These are phyloP conservation scores for Hypoxylon intermedium DNA, from an alignment of 495 filamentous ascomycete genomes.

Conservation along the genomic window DNA sequence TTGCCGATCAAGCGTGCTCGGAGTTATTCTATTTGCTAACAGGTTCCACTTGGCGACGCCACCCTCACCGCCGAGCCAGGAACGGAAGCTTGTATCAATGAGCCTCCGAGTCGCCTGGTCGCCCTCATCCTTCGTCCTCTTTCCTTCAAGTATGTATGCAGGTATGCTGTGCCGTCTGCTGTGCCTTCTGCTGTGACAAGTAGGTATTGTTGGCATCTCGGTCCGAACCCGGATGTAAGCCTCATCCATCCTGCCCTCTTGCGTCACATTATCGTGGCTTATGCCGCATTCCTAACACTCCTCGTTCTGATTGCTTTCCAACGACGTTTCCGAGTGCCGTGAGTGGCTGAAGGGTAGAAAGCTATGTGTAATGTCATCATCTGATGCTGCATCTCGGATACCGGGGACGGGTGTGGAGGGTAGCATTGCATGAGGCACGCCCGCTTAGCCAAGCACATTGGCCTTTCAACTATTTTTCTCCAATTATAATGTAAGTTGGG, in stretches of 20 bases:
- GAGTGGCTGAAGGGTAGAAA: too few relatives aligned
- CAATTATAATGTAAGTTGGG: too few relatives aligned
- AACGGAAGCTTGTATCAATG: slow-evolving; percentile 28
- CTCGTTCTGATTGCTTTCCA: slow-evolving; percentile 2
- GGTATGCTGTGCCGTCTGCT: neutral
- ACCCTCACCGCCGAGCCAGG: slow-evolving; percentile 36
- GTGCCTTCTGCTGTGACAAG: neutral
- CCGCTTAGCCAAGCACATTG: slow-evolving; percentile 15
- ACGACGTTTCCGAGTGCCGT: slow-evolving; percentile 3
- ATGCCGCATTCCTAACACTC: slow-evolving; percentile 24
- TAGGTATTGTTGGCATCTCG: slow-evolving; percentile 6
- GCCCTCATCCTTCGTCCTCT: too few relatives aligned
- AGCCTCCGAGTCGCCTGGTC: too few relatives aligned
- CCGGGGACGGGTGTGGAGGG: slow-evolving; percentile 22
- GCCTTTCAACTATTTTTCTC: too few relatives aligned
- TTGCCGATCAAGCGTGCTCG: slow-evolving; percentile 20
- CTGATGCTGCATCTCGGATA: slow-evolving; percentile 22
- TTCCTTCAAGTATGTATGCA: too few relatives aligned
- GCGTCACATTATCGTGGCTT: slow-evolving; percentile 15
- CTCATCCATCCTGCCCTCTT: neutral
- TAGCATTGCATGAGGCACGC: slow-evolving; percentile 8
- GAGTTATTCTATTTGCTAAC: slow-evolving; percentile 28
- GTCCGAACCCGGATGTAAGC: slow-evolving; percentile 15
- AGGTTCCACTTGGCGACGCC: slow-evolving; percentile 30
- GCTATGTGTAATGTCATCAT: slow-evolving; percentile 33